Conservation (phyloP, 257 asterid species). For the Parsonsia alboflavescens region DNA sequence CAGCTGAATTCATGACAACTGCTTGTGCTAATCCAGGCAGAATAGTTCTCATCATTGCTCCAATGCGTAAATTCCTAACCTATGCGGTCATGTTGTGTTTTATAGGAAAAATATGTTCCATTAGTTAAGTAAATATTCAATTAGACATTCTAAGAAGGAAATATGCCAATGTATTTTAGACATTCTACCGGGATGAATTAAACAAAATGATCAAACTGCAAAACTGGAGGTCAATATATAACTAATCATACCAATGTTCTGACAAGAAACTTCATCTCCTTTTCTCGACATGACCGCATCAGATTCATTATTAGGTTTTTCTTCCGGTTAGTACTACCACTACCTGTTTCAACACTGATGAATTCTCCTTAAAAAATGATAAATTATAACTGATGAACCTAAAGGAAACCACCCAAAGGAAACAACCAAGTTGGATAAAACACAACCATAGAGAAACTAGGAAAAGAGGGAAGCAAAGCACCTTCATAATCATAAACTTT, state of each 20-base stretch:
- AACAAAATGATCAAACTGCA: not conserved
- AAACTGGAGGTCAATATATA: not conserved
- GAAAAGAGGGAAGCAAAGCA: not conserved
- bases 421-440: constrained; percentile 5
- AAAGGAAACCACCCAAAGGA: not conserved
- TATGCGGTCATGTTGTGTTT: constrained; percentile 12
- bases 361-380: constrained; percentile 34
- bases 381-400: not conserved
- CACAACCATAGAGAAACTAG: not conserved
- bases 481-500: not conserved
- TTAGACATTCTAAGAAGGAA: not conserved
- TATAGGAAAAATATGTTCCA: not conserved
- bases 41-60: constrained; percentile 88
- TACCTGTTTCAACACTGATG: constrained; percentile 89
- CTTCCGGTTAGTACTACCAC: constrained; percentile 70
- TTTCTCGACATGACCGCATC: constrained; percentile 88
- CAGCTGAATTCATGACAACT: constrained; percentile 47
- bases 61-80: constrained; percentile 92
- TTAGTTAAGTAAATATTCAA: not conserved
- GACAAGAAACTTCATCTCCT: constrained; percentile 86
- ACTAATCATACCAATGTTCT: constrained; percentile 67
- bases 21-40: constrained; percentile 96
- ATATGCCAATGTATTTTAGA: not conserved
- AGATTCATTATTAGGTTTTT: constrained; percentile 75
- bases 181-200: not conserved